Evolutionary conservation across 352 stramenopile genomes (phyloP), one percentile per base, ranked within the genome.

Genomic region (Phytophthora constricta): DNA sequence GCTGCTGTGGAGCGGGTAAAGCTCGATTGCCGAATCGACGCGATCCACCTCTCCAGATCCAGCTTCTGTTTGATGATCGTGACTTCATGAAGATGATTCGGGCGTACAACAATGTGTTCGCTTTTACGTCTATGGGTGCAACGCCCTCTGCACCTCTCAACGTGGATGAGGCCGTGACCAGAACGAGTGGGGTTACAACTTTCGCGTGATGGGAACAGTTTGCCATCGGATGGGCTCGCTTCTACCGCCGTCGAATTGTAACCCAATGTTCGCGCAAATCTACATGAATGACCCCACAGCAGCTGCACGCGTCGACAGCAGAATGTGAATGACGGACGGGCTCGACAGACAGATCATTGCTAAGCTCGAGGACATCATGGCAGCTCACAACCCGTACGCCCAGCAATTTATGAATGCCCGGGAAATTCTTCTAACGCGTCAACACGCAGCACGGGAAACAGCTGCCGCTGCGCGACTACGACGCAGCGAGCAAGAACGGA

Each of bases 31-130:
- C 31, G 31, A 11, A 5, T 11, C 5, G 31, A 11, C 31, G 31
- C 31, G 31, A 37, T 37, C 31, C 31, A 13, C 31, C 31, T 11
- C 5, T 11, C 31, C 5, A 13, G 5, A 13, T 37, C 5, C 31
- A 37, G 31, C 5, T 13, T 5, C 31, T 37, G 5, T 37, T 37
- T 11, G 11, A 11, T 5, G 31, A 37, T 37, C 31, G 31, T 37
- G 31, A 37, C 11, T 37, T 37, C 31, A 37, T 5, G 11, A 11
- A 37, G 31, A 37, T 13, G 11, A 64, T 63, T 34, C 43, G 46
- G 0, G 61, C 45, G 2, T 62, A 69, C 53, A 64, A 69, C 48
- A 51, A 62, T 10, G 45, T n/a, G n/a, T n/a, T n/a, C n/a, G n/a
- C 56, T 4, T 68, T 58, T 33, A 52, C 61, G 1, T 68, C 62